Conservation (phyloP, 2,329 filamentous ascomycete genomes). For the Apiospora rasikravindrae region DNA sequence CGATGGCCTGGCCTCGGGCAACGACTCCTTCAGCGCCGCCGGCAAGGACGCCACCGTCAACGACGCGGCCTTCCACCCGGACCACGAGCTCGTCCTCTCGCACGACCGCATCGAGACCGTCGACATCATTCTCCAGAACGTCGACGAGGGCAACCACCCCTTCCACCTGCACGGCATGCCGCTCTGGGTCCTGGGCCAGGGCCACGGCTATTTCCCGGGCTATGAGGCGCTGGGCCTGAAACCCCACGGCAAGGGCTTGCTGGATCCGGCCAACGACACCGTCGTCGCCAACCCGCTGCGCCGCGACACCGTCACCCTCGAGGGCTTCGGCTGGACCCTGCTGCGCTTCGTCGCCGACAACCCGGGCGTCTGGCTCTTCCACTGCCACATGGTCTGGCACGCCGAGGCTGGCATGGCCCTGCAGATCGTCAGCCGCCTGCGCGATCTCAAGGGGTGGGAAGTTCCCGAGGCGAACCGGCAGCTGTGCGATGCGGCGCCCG, state of each 20-base stretch:
- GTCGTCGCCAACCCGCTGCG: constrained; percentile 48
- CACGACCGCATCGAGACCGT: constrained; percentile 56
- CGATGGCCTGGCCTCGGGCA: constrained; percentile 46
- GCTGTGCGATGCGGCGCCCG: constrained; percentile 49
- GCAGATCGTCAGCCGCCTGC: constrained; percentile 50
- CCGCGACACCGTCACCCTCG: constrained; percentile 51
- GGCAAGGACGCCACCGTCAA: constrained; percentile 48
- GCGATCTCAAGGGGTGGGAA: constrained; percentile 47
- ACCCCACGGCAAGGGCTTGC: constrained; percentile 39
- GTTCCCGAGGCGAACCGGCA: constrained; percentile 50
- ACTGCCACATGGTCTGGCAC: constrained; percentile 48
- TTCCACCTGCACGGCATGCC: constrained; percentile 71
- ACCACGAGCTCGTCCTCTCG: constrained; percentile 59
- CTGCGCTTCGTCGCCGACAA: constrained; percentile 56
- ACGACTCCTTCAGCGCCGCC: constrained; percentile 54
- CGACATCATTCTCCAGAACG: constrained; percentile 66
- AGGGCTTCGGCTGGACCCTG: constrained; percentile 56
- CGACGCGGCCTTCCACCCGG: constrained; percentile 50
- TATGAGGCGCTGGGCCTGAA: constrained; percentile 44
- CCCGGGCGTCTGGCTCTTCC: constrained; percentile 50
- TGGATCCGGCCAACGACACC: constrained; percentile 42
- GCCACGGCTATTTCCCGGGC: constrained; percentile 66
- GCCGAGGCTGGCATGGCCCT: constrained; percentile 45
- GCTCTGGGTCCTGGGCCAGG: constrained; percentile 60
- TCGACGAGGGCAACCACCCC: constrained; percentile 65